phyloP scores from a whole-genome alignment of 371 early-diverging fungal genomes.

The Mortierella sp. region DNA sequence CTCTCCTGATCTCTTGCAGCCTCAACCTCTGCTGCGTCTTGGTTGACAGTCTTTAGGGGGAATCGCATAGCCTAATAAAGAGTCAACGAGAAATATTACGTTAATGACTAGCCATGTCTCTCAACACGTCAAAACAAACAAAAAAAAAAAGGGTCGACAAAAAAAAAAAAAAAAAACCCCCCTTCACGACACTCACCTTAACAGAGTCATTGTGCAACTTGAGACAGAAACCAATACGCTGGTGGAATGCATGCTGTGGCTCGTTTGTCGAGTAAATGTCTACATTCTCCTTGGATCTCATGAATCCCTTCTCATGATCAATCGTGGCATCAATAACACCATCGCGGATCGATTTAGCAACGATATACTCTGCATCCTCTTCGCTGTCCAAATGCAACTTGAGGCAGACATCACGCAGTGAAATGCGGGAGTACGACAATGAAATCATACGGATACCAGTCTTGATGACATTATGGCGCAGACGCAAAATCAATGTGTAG shows the following conservation, averaged over 20 bases:
- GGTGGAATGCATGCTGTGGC: slow-evolving; percentile 95
- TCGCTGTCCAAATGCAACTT: slow-evolving; percentile 97
- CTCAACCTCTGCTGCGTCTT: slow-evolving; percentile 88
- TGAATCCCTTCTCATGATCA: slow-evolving; percentile 93
- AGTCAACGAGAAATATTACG: not conserved
- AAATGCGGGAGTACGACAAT: slow-evolving; percentile 94
- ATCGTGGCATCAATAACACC: slow-evolving; percentile 97
- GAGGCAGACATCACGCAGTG: slow-evolving; percentile 95
- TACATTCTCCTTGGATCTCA: slow-evolving; percentile 93
- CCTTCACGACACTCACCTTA: slow-evolving; percentile 64
- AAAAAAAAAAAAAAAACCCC: too few species aligned
- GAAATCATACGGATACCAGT: slow-evolving; percentile 97
- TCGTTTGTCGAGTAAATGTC: slow-evolving; percentile 97
- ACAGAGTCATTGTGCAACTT: slow-evolving; percentile 96
- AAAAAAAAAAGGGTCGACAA: too few species aligned
- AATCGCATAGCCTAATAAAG: slow-evolving; percentile 89
- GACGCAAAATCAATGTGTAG: slow-evolving; percentile 89
- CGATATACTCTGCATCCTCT: slow-evolving; percentile 98
- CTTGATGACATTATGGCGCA: slow-evolving; percentile 99
- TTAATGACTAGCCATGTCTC: not conserved
- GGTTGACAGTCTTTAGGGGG: slow-evolving; percentile 83
- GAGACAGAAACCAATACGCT: slow-evolving; percentile 95
- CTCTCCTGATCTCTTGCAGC: slow-evolving; percentile 92
- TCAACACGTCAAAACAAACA: not conserved
- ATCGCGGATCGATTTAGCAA: slow-evolving; percentile 98